Base-by-base conservation (phyloP, 345 rosid genomes). In the Salix koriyanagi region DNA sequence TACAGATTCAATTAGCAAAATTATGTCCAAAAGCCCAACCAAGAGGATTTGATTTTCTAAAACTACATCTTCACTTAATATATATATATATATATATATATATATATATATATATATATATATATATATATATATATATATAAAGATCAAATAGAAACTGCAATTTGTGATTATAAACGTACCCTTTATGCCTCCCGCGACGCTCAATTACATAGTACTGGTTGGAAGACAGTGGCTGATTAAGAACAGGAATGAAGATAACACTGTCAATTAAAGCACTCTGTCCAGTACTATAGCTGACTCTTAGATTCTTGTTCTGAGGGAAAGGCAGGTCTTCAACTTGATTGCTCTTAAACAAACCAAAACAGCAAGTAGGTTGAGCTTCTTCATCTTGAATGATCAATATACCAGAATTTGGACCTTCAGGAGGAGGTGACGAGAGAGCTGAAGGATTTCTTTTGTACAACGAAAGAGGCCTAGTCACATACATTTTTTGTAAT, bases 311-410 rank as follows among this genome's bases (percentile, higher is more conserved):
- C 83, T 81, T 75, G 85, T 91, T 87, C 61, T 88, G 92, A 72
- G 96, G 92, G 79, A 91, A 86, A 46, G 92, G 94, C 6, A 87
- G 32, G 62, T 14, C 46, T 41, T 7, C 61, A 15, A 54, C 9
- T 19, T 21, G n/a, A 21, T n/a, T 4, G 9, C 8, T 42, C 79
- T 21, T 74, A 72, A 30, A 84, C 87, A 37, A 52, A 44, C 92
- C 94, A 46, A 87, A 88, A 67, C 86, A 90, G 65, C 85, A 82
- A 13, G 76, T 81, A 6, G 86, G 80, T 68, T 84, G 82, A 5
- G 90, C 80, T 77, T 89, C 91, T 73, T 91, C 90, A 7, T 90
- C 94, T 76, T 76, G 85, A 65, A 91, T 86, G 23, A 88, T 89
- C 60, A 91, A 44, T 41, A 86, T 74, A 4, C 94, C 96, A 1